Conservation (phyloP, 345 rosid genomes). For the Camelina neglecta region DNA sequence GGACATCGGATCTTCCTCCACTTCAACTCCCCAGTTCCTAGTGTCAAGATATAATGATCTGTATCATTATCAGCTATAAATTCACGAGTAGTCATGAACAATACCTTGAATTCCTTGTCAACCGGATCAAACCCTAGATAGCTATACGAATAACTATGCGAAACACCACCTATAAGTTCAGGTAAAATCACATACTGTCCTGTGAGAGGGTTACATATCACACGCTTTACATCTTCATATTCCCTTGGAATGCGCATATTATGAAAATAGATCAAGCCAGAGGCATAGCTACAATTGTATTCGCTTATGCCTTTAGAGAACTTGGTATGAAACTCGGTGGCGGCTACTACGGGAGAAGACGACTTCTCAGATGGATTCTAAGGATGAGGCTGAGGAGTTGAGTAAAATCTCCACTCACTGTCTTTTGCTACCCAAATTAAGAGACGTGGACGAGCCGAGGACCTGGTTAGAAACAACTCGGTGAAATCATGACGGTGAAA, state of each 20-base stretch:
- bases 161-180: no score
- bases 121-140: not conserved
- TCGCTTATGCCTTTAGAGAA: rapidly evolving
- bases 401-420: not conserved
- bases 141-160: not conserved
- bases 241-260: not conserved
- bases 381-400: not conserved
- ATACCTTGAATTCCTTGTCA: not conserved
- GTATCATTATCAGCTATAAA: not conserved
- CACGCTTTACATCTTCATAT: not conserved
- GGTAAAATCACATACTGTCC: no score
- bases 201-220: not conserved
- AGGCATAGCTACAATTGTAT: not conserved
- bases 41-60: no score
- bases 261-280: not conserved
- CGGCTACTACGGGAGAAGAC: not conserved
- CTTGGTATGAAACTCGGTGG: not conserved
- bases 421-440: not conserved
- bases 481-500: not conserved
- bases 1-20: not conserved
- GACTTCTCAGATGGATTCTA: not conserved
- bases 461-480: not conserved
- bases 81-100: not conserved
- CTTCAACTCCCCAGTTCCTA: not conserved
- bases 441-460: conserved; percentile 1